These are phyloP conservation scores for Colletotrichum somersetense DNA, from an alignment of 2,329 filamentous ascomycete species.

Conservation along the genomic window DNA sequence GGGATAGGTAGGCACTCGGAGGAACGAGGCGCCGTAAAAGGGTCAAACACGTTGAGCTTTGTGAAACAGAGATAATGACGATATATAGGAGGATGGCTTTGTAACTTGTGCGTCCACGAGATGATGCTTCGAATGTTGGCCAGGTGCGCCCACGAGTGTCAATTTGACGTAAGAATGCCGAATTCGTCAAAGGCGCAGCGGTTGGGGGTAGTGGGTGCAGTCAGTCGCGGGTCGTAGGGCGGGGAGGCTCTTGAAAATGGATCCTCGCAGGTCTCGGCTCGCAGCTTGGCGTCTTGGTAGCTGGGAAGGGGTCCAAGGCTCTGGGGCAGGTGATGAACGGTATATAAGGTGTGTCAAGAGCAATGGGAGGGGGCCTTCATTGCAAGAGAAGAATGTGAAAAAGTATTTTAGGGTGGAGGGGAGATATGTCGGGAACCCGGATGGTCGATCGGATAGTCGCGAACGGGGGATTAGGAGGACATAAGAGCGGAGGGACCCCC, in stretches of 20 bases:
- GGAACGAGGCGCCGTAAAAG: not conserved
- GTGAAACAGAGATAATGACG: not conserved
- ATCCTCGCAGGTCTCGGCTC: slow-evolving; percentile 33
- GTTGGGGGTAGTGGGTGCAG: not conserved
- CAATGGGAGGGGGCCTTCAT: not conserved
- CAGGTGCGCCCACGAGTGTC: not conserved
- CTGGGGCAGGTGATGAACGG: slow-evolving; percentile 15
- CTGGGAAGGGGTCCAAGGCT: slow-evolving; percentile 8
- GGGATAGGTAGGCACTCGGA: not conserved
- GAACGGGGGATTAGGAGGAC: slow-evolving; percentile 25
- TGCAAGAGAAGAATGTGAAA: not conserved
- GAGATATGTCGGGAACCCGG: slow-evolving; percentile 34
- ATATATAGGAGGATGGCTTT: not conserved
- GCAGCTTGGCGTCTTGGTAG: slow-evolving; percentile 40
- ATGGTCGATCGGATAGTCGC: slow-evolving; percentile 37
- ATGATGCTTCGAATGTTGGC: slow-evolving; percentile 5
- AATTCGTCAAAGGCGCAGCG: slow-evolving; percentile 12
- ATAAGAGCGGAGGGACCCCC: slow-evolving; percentile 34
- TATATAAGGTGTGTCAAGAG: slow-evolving; percentile 35
- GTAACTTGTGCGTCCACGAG: slow-evolving; percentile 19
- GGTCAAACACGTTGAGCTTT: slow-evolving; percentile 6
- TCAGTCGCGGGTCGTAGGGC: not conserved
- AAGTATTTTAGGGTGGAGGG: slow-evolving; percentile 1
- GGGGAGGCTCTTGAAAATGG: slow-evolving; percentile 10
- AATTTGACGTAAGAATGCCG: slow-evolving; percentile 12